Evolutionary conservation across 169 alveolate genomes (phyloP).

Genomic region (Eimeria falciformis): DNA sequence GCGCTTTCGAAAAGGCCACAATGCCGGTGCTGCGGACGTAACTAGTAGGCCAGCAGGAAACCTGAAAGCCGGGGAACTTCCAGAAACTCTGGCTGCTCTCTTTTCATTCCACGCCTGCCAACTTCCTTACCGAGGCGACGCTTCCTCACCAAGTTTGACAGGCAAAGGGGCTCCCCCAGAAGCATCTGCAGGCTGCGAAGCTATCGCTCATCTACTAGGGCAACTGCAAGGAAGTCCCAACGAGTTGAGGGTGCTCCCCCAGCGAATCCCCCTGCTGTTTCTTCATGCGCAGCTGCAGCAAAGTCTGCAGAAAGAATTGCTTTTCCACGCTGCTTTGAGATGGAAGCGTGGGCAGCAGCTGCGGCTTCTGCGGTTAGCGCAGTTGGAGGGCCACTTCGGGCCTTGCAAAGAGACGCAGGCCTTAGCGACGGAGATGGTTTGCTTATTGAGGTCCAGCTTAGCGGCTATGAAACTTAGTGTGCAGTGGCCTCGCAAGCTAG

Average conservation of each 20-base stretch:
- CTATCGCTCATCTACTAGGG: background rate
- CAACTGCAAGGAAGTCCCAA: background rate
- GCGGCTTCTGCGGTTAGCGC: background rate
- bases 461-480: background rate
- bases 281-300: conserved; percentile 35
- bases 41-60: background rate
- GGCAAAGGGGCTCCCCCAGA: background rate
- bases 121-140: background rate
- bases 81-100: conserved; percentile 9
- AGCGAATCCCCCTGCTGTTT: conserved; percentile 1
- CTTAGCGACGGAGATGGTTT: background rate
- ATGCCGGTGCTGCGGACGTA: background rate
- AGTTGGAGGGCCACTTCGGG: background rate
- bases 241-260: conserved; percentile 17
- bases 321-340: background rate
- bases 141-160: background rate
- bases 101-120: conserved; percentile 1
- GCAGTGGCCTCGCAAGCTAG: background rate
- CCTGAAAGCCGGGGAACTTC: background rate
- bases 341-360: conserved; percentile 16
- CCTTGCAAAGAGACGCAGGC: too few species aligned
- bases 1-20: background rate
- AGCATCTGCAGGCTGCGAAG: background rate
- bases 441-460: background rate
- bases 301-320: conserved; percentile 8